A percentile compares a stretch with the other conserved stretches of the same genome.
phyloP scores from a whole-genome alignment of 495 filamentous ascomycete genomes.

The Xanthoparmelia taractica region DNA sequence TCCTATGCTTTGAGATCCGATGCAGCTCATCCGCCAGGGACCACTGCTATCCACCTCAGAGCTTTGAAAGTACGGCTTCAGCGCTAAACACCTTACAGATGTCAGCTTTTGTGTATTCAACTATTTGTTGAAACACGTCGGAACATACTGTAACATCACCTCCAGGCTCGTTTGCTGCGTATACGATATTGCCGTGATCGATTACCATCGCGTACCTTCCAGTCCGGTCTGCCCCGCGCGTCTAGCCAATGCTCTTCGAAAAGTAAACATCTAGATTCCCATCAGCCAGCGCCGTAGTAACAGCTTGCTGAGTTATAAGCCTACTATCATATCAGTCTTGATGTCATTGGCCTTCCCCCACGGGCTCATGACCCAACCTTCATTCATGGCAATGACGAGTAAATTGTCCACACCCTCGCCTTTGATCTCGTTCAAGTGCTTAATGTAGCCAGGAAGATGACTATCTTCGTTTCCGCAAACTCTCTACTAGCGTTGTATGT shows the following conservation, averaged over 20 bases:
- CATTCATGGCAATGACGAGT: constrained; percentile 81
- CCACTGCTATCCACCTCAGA: constrained; percentile 32
- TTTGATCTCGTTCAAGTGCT: constrained; percentile 63
- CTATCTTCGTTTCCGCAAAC: constrained; percentile 80
- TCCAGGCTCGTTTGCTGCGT: constrained; percentile 71
- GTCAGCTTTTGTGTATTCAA: constrained; percentile 12
- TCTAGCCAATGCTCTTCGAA: constrained; percentile 78
- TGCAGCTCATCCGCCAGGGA: neutral
- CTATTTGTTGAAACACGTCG: constrained; percentile 22
- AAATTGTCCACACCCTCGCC: constrained; percentile 81
- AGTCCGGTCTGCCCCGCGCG: constrained; percentile 61
- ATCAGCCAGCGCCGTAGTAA: neutral
- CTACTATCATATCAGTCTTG: constrained; percentile 69
- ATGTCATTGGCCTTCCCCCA: constrained; percentile 93
- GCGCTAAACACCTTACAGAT: constrained; percentile 57
- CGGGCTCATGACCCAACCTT: constrained; percentile 86
- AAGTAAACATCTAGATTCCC: constrained; percentile 76
- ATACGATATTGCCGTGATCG: constrained; percentile 82
- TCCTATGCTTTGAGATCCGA: no score
- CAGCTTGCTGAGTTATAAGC: constrained; percentile 25
- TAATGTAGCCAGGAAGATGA: constrained; percentile 82
- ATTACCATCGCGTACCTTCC: constrained; percentile 77
- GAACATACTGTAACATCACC: constrained; percentile 56
- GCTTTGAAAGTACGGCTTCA: constrained; percentile 62
- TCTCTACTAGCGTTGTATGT: constrained; percentile 80